Evolutionary conservation across 2,329 filamentous ascomycete genomes (phyloP).

Genomic region (Scedosporium aurantiacum): DNA sequence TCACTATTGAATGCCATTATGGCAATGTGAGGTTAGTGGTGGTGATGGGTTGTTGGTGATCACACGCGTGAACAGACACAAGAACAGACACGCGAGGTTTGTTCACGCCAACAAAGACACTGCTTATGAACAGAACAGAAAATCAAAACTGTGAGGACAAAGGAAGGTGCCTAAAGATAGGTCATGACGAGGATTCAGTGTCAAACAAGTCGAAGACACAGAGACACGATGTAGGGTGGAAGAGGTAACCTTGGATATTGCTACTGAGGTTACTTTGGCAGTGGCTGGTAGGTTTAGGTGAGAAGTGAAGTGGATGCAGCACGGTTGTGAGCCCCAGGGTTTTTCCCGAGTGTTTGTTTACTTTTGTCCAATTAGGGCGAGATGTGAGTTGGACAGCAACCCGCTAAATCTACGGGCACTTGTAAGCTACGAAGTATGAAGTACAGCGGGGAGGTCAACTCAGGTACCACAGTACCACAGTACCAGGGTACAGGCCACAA

Average conservation of each 20-base stretch:
- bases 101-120: neutral
- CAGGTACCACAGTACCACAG: neutral
- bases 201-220: neutral
- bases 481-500: too few species aligned
- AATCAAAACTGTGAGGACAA: neutral
- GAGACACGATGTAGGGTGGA: neutral
- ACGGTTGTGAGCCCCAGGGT: neutral
- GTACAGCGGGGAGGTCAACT: neutral
- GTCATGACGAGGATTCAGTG: neutral
- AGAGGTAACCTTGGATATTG: neutral
- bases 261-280: neutral
- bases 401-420: neutral
- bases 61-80: neutral
- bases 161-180: neutral
- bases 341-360: conserved; percentile 8
- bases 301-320: conserved; percentile 2
- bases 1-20: conserved; percentile 24
- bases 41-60: neutral
- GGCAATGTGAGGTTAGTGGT: neutral
- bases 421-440: too few species aligned
- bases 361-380: conserved; percentile 5
- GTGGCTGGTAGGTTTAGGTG: neutral
- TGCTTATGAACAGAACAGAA: neutral
- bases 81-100: neutral
- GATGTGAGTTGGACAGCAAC: neutral